phyloP scores from a whole-genome alignment of 2,329 filamentous ascomycete species.

The Cercospora zeina region DNA sequence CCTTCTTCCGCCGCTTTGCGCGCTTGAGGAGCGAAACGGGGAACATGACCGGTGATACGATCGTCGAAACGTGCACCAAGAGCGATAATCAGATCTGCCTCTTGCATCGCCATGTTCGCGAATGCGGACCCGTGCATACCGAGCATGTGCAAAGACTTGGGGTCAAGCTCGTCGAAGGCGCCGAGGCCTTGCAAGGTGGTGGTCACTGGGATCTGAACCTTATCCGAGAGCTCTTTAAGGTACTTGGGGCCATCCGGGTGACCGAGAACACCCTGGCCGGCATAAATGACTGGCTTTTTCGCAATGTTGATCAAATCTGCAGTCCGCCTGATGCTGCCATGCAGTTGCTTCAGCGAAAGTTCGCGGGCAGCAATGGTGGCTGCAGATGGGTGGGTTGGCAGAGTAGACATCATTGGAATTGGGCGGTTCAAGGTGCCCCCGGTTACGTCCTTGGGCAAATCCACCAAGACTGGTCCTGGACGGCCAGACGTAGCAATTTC shows the following conservation, averaged over 20 bases:
- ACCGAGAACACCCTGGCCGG: constrained; percentile 84
- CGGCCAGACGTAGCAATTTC: constrained; percentile 94
- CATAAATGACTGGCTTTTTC: constrained; percentile 94
- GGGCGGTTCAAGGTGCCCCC: constrained; percentile 78
- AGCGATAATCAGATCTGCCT: constrained; percentile 92
- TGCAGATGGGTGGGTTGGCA: constrained; percentile 80
- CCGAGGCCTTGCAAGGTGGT: constrained; percentile 94
- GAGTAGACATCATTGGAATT: constrained; percentile 72
- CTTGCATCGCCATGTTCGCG: constrained; percentile 97
- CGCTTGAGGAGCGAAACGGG: constrained; percentile 86
- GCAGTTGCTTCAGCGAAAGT: constrained; percentile 68
- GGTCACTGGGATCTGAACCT: constrained; percentile 87
- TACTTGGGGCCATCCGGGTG: constrained; percentile 75
- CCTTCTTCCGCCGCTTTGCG: constrained; percentile 80
- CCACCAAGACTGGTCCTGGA: constrained; percentile 90
- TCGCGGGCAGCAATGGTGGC: constrained; percentile 80
- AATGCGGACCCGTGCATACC: constrained; percentile 98
- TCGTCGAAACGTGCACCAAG: constrained; percentile 94
- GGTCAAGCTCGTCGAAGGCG: constrained; percentile 86
- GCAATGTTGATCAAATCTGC: constrained; percentile 81
- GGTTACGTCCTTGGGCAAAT: constrained; percentile 95
- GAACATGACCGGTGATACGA: constrained; percentile 78
- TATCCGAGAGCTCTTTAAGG: constrained; percentile 83
- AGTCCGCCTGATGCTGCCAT: constrained; percentile 71
- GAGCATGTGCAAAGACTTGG: constrained; percentile 95